Base-by-base conservation (phyloP, 352 stramenopile species). In the Globisporangium alternatum region DNA sequence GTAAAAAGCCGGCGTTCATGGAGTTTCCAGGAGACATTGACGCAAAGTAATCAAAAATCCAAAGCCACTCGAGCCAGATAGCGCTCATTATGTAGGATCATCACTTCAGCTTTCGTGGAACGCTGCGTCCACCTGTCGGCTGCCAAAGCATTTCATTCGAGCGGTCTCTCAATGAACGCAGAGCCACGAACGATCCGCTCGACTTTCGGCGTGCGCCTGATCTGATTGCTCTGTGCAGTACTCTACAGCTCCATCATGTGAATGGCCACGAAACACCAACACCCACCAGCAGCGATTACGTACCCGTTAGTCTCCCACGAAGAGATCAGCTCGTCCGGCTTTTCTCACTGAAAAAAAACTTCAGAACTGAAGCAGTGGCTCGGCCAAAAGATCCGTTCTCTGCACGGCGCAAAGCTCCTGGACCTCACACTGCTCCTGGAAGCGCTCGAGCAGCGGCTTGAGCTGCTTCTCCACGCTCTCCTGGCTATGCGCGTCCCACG, bases 401-500 rank as follows among this genome's bases (percentile, higher is more conserved):
- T 81, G 51, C 41, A 93, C 80, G 15, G 60, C 48, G 30, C 68
- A 78, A 52, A 93, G 74, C 49, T 95, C 81, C n/a, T 68, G 58
- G 2, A 76, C 51, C 7, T 65, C 30, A 45, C 67, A 78, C 65
- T 85, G 80, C 21, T 65, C 62, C 31, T 80, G 67, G 31, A 88
- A 58, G 4, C 83, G 61, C 31, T 79, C 69, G 31, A 91, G 70
- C 53, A 69, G 66, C 53, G 75, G 62, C 19, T 10, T 17, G 58
- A 84, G 76, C n/a, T 68, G 52, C 68, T 86, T 88, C 54, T 78
- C 66, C n/a, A 93, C 65, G 10, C 70, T 70, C 37, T 78, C 68
- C 59, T 91, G 80, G 2, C 60, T 52, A 53, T 90, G 83, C 21
- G 77, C 65, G 37, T 51, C 59, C 83, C 80, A 94, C 45, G 85